These are phyloP conservation scores for Sabuloglossum arenarium DNA, from an alignment of 495 filamentous ascomycete species.

Conservation along the genomic window DNA sequence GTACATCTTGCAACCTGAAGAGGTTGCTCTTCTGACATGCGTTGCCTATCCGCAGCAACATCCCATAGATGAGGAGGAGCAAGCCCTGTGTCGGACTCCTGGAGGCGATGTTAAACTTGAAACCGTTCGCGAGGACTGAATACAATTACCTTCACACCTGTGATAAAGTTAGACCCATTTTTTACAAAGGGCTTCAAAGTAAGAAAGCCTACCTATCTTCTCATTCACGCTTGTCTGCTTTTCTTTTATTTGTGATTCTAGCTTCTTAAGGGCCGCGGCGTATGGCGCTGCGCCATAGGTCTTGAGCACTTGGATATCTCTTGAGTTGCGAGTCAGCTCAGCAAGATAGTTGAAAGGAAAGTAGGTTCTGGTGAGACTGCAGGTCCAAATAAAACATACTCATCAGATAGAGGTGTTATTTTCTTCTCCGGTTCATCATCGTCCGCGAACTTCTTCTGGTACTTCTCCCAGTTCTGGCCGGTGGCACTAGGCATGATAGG, in stretches of 20 bases:
- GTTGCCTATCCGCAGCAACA: slow-evolving; percentile 88
- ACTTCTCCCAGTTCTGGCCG: slow-evolving; percentile 93
- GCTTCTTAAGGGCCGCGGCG: slow-evolving; percentile 73
- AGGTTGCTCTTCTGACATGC: slow-evolving; percentile 95
- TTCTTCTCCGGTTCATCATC: slow-evolving; percentile 98
- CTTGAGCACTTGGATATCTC: slow-evolving; percentile 97
- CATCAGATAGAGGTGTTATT: slow-evolving; percentile 87
- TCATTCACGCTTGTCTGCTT: slow-evolving; percentile 91
- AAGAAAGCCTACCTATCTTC: slow-evolving; percentile 49
- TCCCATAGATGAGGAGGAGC: slow-evolving; percentile 98
- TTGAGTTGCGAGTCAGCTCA: slow-evolving; percentile 20
- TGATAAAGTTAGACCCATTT: not conserved
- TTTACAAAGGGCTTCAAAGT: not conserved
- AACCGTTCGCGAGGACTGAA: not conserved
- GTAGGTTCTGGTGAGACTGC: not conserved
- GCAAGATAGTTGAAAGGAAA: not conserved
- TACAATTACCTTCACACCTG: slow-evolving; percentile 35
- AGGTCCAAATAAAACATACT: slow-evolving; percentile 34
- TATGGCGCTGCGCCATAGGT: slow-evolving; percentile 97
- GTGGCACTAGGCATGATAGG: slow-evolving; percentile 72
- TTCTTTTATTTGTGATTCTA: slow-evolving; percentile 97
- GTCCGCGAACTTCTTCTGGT: slow-evolving; percentile 85
- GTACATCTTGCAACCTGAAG: slow-evolving; percentile 95
- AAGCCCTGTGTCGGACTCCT: slow-evolving; percentile 97
- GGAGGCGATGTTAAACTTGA: slow-evolving; percentile 12